Evolutionary conservation across 2,329 filamentous ascomycete genomes (phyloP), one percentile per base, ranked within the genome.

Genomic region (Phialocephala subalpina): DNA sequence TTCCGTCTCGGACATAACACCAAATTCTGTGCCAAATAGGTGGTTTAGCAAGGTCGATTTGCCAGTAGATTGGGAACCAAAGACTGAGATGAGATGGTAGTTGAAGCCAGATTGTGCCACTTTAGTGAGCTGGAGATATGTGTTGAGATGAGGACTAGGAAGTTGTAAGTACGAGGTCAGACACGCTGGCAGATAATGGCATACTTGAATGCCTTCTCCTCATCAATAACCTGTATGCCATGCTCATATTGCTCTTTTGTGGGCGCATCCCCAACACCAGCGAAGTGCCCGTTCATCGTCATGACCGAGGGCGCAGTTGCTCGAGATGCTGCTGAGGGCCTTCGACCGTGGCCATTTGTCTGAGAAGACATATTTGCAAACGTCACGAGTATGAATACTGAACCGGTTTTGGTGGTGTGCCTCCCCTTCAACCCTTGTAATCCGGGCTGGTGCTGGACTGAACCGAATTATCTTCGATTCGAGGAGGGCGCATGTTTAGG

Each of bases 61-160:
- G 73, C 96, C 96, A 40, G 96, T 99, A 25, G 96, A 98, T 84
- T 99, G 96, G 65, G 95, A 98, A 52, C 96, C 96, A 79, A 99
- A 99, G 76, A 99, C 96, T 75, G 95, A 97, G 78, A 99, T 97
- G 77, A 99, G 88, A 81, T 99, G 96, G 82, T 99, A 99, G 83
- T 98, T 97, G 87, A 99, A 99, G 77, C 96, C 96, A 69, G 94
- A 90, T 67, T 92, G 89, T 73, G 93, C 92, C 73, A 97, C 89
- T 75, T 92, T 86, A 78, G 94, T 92, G 71, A 89, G 82, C 72
- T 87, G 86, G 72, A 99, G 88, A 79, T 99, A 99, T 66, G 89
- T 87, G 75, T 90, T 91, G 75, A 99, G 83, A 75, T 92, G 88
- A 65, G 87, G 81, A 80, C 93, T 97, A 75, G 61, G 52, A 62